These are phyloP conservation scores for Spiromastix sp. DNA, from an alignment of 2,329 filamentous ascomycete species.

Conservation along the genomic window DNA sequence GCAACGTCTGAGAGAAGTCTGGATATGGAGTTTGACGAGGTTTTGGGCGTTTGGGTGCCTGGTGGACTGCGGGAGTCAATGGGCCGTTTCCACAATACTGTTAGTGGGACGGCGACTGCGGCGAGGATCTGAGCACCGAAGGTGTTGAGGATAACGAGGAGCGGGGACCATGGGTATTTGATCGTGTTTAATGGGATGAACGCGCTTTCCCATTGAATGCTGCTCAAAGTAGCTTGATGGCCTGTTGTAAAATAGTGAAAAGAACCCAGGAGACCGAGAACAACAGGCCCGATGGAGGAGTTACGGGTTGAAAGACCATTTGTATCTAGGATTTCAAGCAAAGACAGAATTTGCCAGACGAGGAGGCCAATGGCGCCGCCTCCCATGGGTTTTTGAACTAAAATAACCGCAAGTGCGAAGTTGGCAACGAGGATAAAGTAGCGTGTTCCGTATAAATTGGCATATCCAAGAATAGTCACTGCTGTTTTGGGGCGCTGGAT, in stretches of 20 bases:
- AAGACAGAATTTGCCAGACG: conserved; percentile 78
- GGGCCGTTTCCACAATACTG: conserved; percentile 81
- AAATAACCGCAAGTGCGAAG: conserved; percentile 62
- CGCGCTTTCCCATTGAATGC: conserved; percentile 91
- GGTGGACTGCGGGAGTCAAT: conserved; percentile 49
- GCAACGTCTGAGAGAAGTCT: conserved; percentile 57
- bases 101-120: conserved; percentile 65
- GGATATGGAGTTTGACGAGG: conserved; percentile 18
- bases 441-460: conserved; percentile 82
- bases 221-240: conserved; percentile 77
- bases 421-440: conserved; percentile 78
- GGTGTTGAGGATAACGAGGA: conserved; percentile 74
- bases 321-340: conserved; percentile 54
- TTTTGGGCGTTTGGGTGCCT: conserved; percentile 12
- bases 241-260: conserved; percentile 98
- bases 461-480: conserved; percentile 79
- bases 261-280: conserved; percentile 79
- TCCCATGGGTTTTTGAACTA: conserved; percentile 92
- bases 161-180: conserved; percentile 78
- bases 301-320: conserved; percentile 50
- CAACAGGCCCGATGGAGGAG: conserved; percentile 65
- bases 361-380: conserved; percentile 71
- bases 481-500: conserved; percentile 24
- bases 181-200: conserved; percentile 81
- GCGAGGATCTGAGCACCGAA: conserved; percentile 84